These are phyloP conservation scores for Aulographum hederae DNA, from an alignment of 2,329 filamentous ascomycete genomes.

Conservation along the genomic window DNA sequence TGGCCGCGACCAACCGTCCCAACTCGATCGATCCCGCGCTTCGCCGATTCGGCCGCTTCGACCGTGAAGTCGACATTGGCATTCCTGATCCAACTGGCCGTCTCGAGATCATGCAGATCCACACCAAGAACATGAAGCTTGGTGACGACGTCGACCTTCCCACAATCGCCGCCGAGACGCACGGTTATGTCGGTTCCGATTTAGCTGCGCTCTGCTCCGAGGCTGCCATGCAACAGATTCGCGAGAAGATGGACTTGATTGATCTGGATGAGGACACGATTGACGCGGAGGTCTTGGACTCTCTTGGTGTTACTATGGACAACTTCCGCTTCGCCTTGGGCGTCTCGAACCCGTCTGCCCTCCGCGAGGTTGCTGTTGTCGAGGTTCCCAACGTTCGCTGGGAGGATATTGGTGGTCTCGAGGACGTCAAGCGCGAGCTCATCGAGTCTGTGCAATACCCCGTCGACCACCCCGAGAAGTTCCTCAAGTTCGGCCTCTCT, in stretches of 20 bases:
- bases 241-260: slow-evolving; percentile 99
- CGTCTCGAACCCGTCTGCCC: slow-evolving; percentile 94
- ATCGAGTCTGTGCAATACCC: slow-evolving; percentile 98
- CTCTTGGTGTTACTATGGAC: slow-evolving; percentile 96
- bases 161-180: slow-evolving; percentile 90
- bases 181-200: slow-evolving; percentile 98
- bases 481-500: slow-evolving; percentile 98
- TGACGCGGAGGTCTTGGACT: slow-evolving; percentile 94
- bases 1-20: slow-evolving; percentile 96
- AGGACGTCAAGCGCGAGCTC: slow-evolving; percentile 97
- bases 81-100: slow-evolving; percentile 95
- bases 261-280: slow-evolving; percentile 98
- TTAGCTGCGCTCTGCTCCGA: slow-evolving; percentile 95
- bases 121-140: slow-evolving; percentile 99
- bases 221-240: slow-evolving; percentile 99
- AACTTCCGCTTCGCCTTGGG: slow-evolving; percentile 99
- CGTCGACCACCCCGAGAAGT: slow-evolving; percentile 97
- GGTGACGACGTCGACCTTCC: slow-evolving; percentile 92
- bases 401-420: slow-evolving; percentile 98
- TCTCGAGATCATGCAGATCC: slow-evolving; percentile 96
- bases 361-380: slow-evolving; percentile 96
- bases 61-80: slow-evolving; percentile 96
- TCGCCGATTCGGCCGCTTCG: slow-evolving; percentile 94
- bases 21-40: slow-evolving; percentile 98
- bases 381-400: slow-evolving; percentile 98